A percentile compares a stretch with the other conserved stretches of the same genome.
phyloP scores from a whole-genome alignment of 2,329 filamentous ascomycete genomes.

The Penicillium psychrosexuale region DNA sequence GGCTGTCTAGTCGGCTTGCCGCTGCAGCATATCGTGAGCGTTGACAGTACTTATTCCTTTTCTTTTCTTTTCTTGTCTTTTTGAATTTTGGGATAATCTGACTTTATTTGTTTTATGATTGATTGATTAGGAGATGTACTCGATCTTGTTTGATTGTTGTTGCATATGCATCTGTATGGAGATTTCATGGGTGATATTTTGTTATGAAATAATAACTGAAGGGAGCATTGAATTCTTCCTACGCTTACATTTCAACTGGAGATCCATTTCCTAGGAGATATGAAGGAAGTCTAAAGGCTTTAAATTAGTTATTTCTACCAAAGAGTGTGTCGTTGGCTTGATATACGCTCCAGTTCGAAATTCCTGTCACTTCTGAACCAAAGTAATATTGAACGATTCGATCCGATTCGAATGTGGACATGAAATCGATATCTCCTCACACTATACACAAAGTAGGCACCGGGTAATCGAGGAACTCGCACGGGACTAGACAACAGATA shows the following conservation, averaged over 20 bases:
- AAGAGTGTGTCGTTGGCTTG: background rate
- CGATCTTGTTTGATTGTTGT: background rate
- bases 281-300: too few species aligned
- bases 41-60: background rate
- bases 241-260: background rate
- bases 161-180: constrained; percentile 8
- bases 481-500: background rate
- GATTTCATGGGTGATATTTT: background rate
- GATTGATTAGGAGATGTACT: background rate
- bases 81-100: background rate
- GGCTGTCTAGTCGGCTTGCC: constrained; percentile 21
- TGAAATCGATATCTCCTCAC: background rate
- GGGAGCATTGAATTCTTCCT: background rate
- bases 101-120: background rate
- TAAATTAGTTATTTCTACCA: background rate
- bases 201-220: constrained; percentile 1
- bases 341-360: background rate
- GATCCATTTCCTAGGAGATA: background rate
- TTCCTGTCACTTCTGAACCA: background rate
- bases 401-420: background rate
- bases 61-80: background rate
- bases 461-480: background rate
- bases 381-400: too few species aligned
- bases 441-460: background rate
- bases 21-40: background rate